phyloP scores from a whole-genome alignment of 2,329 filamentous ascomycete genomes.

The Alternaria sp. region DNA sequence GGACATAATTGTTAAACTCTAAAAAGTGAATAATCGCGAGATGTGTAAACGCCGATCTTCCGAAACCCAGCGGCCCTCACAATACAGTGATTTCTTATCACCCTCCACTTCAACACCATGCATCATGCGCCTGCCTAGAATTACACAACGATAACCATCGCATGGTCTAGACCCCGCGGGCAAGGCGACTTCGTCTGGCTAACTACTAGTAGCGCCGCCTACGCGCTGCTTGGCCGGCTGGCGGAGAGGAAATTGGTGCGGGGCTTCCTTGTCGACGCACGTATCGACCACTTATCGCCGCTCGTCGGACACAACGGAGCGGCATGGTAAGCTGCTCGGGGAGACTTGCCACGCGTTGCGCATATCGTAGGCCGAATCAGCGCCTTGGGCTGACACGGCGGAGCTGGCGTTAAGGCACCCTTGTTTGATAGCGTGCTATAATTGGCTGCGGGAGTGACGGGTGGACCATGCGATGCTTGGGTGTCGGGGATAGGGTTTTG shows the following conservation, averaged over 20 bases:
- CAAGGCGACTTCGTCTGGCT: slow-evolving; percentile 10
- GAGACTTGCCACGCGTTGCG: slow-evolving; percentile 32
- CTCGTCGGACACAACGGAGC: slow-evolving; percentile 10
- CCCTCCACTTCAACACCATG: slow-evolving; percentile 20
- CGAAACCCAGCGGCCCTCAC: slow-evolving; percentile 8
- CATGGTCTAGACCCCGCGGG: slow-evolving; percentile 30
- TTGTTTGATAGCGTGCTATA: slow-evolving; percentile 1
- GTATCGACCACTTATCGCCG: slow-evolving; percentile 27
- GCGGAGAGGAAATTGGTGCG: slow-evolving; percentile 22
- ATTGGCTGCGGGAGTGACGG: slow-evolving; percentile 5
- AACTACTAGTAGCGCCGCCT: slow-evolving; percentile 7
- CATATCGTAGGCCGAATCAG: slow-evolving; percentile 25
- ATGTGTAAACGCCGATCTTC: slow-evolving; percentile 19
- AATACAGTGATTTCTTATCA: slow-evolving; percentile 2
- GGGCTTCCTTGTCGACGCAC: slow-evolving; percentile 19
- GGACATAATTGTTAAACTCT: neutral
- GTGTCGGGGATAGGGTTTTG: slow-evolving; percentile 31
- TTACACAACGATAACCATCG: slow-evolving; percentile 17
- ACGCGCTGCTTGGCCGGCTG: slow-evolving; percentile 29
- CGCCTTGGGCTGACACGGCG: slow-evolving; percentile 14
- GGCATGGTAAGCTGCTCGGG: slow-evolving; percentile 23
- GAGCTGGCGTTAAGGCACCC: slow-evolving; percentile 16
- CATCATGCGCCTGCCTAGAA: slow-evolving; percentile 17
- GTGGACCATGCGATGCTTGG: slow-evolving; percentile 15
- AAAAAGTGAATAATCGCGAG: neutral